Base-by-base conservation (phyloP, 2,329 filamentous ascomycete genomes). In the Boeremia lycopersici region DNA sequence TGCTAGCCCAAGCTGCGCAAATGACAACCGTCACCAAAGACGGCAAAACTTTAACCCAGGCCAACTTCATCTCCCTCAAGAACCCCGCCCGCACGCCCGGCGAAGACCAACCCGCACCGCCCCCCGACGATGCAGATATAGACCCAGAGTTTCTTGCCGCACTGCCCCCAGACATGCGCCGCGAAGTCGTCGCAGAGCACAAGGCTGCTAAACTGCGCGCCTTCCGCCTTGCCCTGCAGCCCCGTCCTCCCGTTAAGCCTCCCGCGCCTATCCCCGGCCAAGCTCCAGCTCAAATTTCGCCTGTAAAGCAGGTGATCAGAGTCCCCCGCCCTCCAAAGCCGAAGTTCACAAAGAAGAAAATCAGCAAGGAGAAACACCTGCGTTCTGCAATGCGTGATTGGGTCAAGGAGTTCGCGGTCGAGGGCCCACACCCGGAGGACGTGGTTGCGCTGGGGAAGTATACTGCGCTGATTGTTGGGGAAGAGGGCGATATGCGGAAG, bases 391-490 rank as follows among this genome's bases (percentile, higher is more conserved):
- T 97, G 12, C 84, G 81, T 49, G 85, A 85, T 4, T 99, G 95
- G 95, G 83, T 91, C 60, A 71, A 77, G 2, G 86, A 88, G 56
- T 96, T 93, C 57, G 78, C 74, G 31, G 80, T 80, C 5, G 88
- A 93, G 3, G 91, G 90, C 0, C 95, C 95, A 1, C 92, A 95
- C 73, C 76, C 77, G 0, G 86, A 89, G 53, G 95, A 99, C 74
- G 87, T 93, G 0, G 82, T 82, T 35, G 86, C 93, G 33, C 79
- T 98, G 56, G 84, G 82, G 48, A 83, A 80, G 65, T 98, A 96
- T 73, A 74, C 98, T 28, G 79, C 72, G 5, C 83, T 82, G 25
- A 90, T 98, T 0, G 82, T 96, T 0, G 57, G 77, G 1, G 87
- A 93, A 53, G 95, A 98, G 74, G 80, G 83, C 53, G 88, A 97